Evolutionary conservation across 192 early-diverging fungal species (phyloP).

Genomic region (Linnemannia zychae): DNA sequence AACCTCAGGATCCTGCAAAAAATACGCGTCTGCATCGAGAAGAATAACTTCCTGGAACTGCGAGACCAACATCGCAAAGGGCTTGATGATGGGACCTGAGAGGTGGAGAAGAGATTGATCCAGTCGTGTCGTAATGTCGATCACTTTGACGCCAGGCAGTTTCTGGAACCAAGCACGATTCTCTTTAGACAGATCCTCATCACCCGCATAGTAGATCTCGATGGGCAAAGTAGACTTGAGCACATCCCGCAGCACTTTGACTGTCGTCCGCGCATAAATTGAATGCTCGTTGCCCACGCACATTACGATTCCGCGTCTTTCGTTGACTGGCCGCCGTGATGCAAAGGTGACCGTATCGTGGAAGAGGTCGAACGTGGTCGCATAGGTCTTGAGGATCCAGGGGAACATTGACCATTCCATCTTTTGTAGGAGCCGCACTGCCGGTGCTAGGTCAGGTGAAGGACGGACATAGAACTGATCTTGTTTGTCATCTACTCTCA

Average conservation of each 20-base stretch:
- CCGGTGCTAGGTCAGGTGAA: slow-evolving; percentile 15
- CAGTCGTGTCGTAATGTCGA: slow-evolving; percentile 48
- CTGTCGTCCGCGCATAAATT: slow-evolving; percentile 42
- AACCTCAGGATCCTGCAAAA: slow-evolving; percentile 67
- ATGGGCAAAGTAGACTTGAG: slow-evolving; percentile 67
- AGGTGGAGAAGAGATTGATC: slow-evolving; percentile 55
- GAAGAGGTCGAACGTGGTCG: slow-evolving; percentile 27
- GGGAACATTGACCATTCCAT: slow-evolving; percentile 26
- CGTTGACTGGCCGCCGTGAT: background rate
- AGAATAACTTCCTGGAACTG: slow-evolving; percentile 70
- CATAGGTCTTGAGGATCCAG: slow-evolving; percentile 19
- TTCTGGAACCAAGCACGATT: slow-evolving; percentile 44
- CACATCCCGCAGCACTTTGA: slow-evolving; percentile 55
- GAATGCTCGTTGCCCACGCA: slow-evolving; percentile 63
- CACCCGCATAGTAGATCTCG: slow-evolving; percentile 68
- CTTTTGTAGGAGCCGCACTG: slow-evolving; percentile 27
- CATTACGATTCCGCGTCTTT: slow-evolving; percentile 34
- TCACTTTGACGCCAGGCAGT: slow-evolving; percentile 43
- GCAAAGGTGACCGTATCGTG: background rate
- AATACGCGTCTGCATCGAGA: slow-evolving; percentile 76
- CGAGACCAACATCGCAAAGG: slow-evolving; percentile 70
- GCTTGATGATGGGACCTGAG: slow-evolving; percentile 71
- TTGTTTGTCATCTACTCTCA: slow-evolving; percentile 7
- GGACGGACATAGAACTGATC: slow-evolving; percentile 16
- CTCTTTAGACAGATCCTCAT: slow-evolving; percentile 53